These are phyloP conservation scores for Gossypium raimondii DNA, from an alignment of 345 rosid genomes.

Conservation along the genomic window DNA sequence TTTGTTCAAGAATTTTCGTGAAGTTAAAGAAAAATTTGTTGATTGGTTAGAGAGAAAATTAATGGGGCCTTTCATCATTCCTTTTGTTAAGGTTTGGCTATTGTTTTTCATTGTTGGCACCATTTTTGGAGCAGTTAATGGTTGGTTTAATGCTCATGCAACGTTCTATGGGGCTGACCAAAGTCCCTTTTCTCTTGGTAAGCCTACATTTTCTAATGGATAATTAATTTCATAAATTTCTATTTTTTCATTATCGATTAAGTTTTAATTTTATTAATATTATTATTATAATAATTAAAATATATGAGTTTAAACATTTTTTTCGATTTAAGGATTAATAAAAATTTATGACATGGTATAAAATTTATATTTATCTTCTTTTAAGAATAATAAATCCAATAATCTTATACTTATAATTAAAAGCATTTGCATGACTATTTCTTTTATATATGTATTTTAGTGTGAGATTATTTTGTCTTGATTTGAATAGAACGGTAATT, in stretches of 20 bases:
- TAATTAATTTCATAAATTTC: not conserved
- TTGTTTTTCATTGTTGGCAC: constrained; percentile 6
- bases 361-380: no score
- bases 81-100: constrained; percentile 15
- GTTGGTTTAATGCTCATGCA: constrained; percentile 63
- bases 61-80: constrained; percentile 6
- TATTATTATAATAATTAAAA: no score
- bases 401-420: no score
- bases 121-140: constrained; percentile 14
- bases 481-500: no score
- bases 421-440: no score
- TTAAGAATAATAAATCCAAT: no score
- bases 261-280: no score
- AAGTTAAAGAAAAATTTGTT: not conserved
- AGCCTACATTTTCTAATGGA: not conserved
- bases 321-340: fast-evolving
- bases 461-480: no score
- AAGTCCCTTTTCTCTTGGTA: constrained; percentile 72
- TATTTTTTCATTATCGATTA: no score
- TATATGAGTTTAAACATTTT: no score
- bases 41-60: constrained; percentile 8
- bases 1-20: not conserved
- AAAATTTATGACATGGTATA: no score
- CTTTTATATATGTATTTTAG: no score
- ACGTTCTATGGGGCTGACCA: constrained; percentile 75